These are phyloP conservation scores for Bonia amplexicaulis DNA, from an alignment of 176 grass and related monocot genomes.

Conservation along the genomic window DNA sequence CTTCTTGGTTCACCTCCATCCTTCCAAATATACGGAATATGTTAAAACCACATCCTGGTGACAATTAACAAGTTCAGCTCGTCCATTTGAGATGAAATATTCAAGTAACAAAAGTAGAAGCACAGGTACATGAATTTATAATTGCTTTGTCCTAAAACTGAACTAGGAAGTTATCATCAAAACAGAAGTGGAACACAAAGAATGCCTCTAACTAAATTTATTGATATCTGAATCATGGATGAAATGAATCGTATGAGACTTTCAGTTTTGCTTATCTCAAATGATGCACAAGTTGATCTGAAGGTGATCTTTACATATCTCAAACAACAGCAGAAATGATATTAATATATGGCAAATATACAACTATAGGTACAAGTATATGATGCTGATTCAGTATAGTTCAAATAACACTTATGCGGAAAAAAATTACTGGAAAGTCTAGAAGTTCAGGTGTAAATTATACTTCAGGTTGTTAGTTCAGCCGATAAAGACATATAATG, in stretches of 20 bases:
- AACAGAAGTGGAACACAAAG: neutral
- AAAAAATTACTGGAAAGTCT: neutral
- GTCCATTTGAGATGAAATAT: neutral
- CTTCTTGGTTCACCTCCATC: slow-evolving; percentile 26
- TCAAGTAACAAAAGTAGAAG: slow-evolving; percentile 2
- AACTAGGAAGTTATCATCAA: neutral
- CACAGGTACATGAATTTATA: neutral
- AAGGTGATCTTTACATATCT: neutral
- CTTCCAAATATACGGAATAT: slow-evolving; percentile 67
- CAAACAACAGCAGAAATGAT: neutral
- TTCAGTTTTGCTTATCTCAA: neutral
- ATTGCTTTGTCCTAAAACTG: neutral
- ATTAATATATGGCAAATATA: neutral
- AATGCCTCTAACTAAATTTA: neutral
- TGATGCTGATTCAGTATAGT: neutral
- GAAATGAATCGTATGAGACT: neutral
- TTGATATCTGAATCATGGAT: neutral
- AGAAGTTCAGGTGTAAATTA: neutral
- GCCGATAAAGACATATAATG: neutral
- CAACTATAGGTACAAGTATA: neutral
- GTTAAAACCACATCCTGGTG: slow-evolving; percentile 62
- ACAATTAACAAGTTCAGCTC: slow-evolving; percentile 20
- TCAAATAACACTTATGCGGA: neutral
- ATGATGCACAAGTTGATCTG: neutral
- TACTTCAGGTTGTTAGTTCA: neutral